Evolutionary conservation across 768 basidiomycete species (phyloP), one percentile per base, ranked within the genome.

Genomic region (Boletus patriciae): DNA sequence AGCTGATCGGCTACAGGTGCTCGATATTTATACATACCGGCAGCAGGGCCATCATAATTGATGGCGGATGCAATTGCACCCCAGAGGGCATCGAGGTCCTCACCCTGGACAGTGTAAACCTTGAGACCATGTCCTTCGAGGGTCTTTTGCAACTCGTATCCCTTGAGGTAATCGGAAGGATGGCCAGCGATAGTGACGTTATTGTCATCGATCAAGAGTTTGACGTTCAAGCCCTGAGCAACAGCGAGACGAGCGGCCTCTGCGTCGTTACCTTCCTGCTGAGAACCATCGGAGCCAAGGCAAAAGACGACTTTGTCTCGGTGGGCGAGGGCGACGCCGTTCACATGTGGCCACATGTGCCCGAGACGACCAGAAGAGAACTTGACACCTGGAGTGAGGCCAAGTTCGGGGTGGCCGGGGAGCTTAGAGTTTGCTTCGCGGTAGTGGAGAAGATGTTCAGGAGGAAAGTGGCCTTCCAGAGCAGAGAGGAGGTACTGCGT

Each of bases 311-410:
- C 82, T 74, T 91, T 90, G 64, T 84, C 83, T 33, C 80, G 79
- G 74, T 94, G 83, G 34, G 91, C 91, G 48, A 94, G 71, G 8
- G 92, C 85, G 46, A 94, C 79, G 64, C 92, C 92, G 68, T 94
- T 94, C 51, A 94, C 88, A 60, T 90, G 72, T 0, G 92, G 86
- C 92, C 92, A 94, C 81, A 93, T 85, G 73, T 94, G 92, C 2
- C 92, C 92, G 19, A 94, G 82, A 68, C 92, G 88, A n/a, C 92
- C 92, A 1, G 92, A 94, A 3, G 92, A 93, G 75, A 94, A 94
- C 73, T 92, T 92, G 74, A 94, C 83, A 29, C 92, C 92, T n/a
- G 92, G 92, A 0, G 92, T 94, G 57, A 94, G 78, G 23, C 92
- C 92, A 8, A 94, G 79, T 73, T 94, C 92, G 15, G 92, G 92